These are phyloP conservation scores for Castanea crenata DNA, from an alignment of 306 rosid genomes.

Conservation along the genomic window DNA sequence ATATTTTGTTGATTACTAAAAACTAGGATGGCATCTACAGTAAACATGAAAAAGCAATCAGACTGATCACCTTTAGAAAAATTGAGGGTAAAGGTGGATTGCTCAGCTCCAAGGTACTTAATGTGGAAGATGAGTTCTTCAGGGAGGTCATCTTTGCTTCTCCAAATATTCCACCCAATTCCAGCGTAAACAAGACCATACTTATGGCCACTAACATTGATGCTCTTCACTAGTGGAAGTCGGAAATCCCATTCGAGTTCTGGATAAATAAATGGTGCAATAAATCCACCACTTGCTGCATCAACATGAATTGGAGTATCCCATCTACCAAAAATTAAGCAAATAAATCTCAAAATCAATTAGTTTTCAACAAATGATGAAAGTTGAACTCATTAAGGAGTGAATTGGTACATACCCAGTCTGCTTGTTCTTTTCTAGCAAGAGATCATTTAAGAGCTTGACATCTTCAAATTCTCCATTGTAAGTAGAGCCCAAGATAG, in stretches of 20 bases:
- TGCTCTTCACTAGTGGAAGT: constrained; percentile 77
- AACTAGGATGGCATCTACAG: too few species aligned
- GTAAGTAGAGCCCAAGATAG: constrained; percentile 77
- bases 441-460: constrained; percentile 60
- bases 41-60: background rate
- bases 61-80: constrained; percentile 27
- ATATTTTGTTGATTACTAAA: too few species aligned
- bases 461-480: constrained; percentile 86
- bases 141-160: constrained; percentile 58
- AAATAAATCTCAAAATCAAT: background rate
- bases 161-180: constrained; percentile 74
- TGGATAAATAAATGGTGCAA: constrained; percentile 78
- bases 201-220: constrained; percentile 83
- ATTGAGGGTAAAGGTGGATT: constrained; percentile 40
- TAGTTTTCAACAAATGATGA: background rate
- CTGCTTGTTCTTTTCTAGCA: constrained; percentile 53
- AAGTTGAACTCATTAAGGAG: background rate
- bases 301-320: constrained; percentile 81
- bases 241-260: constrained; percentile 86
- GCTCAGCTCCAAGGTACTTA: constrained; percentile 39
- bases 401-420: constrained; percentile 38
- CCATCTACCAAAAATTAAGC: constrained; percentile 39
- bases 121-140: constrained; percentile 57
- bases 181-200: constrained; percentile 89
- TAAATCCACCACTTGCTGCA: constrained; percentile 82